A percentile compares a stretch with the other conserved stretches of the same genome.
phyloP scores from a whole-genome alignment of 768 basidiomycete genomes.

The Cystofilobasidium macerans region DNA sequence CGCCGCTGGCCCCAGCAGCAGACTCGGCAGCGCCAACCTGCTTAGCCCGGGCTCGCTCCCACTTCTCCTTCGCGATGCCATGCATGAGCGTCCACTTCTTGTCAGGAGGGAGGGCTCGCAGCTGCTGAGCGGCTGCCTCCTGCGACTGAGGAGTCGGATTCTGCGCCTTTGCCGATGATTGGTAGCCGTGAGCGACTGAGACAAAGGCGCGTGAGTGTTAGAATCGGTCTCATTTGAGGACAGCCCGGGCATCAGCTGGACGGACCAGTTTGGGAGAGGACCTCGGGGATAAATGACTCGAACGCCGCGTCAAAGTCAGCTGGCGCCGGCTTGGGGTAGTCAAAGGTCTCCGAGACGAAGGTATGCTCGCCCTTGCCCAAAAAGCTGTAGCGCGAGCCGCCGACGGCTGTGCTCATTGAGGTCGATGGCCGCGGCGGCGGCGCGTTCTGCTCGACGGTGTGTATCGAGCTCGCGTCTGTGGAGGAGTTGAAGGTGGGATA shows the following conservation, averaged over 20 bases:
- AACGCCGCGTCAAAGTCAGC: conserved; percentile 72
- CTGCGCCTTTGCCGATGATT: conserved; percentile 20
- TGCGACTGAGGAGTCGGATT: neutral
- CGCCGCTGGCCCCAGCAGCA: conserved; percentile 47
- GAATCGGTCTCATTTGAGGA: too few relatives aligned
- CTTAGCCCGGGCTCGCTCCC: conserved; percentile 51
- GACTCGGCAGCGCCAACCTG: too few relatives aligned
- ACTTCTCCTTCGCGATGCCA: conserved; percentile 66
- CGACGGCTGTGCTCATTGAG: too few relatives aligned
- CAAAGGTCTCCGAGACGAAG: conserved; percentile 44
- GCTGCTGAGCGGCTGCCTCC: conserved; percentile 3
- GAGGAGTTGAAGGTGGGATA: conserved; percentile 42
- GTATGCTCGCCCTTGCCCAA: conserved; percentile 18
- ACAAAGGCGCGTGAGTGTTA: conserved; percentile 9
- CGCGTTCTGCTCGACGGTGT: conserved; percentile 27
- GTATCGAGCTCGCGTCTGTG: conserved; percentile 35
- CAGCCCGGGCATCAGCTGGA: neutral
- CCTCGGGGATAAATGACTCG: conserved; percentile 50
- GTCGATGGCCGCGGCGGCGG: neutral
- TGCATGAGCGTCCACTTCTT: conserved; percentile 89
- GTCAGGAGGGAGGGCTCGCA: conserved; percentile 38
- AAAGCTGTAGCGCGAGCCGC: neutral
- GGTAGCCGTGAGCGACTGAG: neutral
- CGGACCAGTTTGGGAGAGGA: conserved; percentile 15
- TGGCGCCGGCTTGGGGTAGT: conserved; percentile 66